These are phyloP conservation scores for Russula earlei DNA, from an alignment of 768 basidiomycete species.

Conservation along the genomic window DNA sequence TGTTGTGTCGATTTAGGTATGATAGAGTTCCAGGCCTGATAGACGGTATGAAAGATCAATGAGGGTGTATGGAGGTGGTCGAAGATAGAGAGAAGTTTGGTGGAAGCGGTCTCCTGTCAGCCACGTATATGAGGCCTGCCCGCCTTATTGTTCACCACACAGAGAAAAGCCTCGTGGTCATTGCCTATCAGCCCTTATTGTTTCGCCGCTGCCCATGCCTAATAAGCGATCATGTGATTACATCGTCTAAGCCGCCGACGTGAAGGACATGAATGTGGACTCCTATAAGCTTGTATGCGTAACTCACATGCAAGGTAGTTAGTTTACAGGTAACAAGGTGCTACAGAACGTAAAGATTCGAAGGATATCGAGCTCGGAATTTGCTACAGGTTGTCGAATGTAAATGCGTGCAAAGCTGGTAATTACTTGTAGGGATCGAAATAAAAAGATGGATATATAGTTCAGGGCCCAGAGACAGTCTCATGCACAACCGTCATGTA, in stretches of 20 bases:
- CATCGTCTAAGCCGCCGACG: not conserved
- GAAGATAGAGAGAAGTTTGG: not conserved
- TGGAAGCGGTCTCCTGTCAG: not conserved
- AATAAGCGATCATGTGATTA: not conserved
- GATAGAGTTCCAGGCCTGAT: too few relatives aligned
- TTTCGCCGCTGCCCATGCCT: not conserved
- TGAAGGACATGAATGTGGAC: too few relatives aligned
- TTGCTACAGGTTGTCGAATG: constrained; percentile 14
- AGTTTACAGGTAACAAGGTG: constrained; percentile 6
- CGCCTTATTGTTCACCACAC: constrained; percentile 5
- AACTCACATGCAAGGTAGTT: not conserved
- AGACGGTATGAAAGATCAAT: not conserved
- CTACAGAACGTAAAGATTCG: constrained; percentile 10
- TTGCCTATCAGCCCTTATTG: constrained; percentile 2
- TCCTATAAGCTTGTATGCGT: not conserved
- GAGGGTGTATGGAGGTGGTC: constrained; percentile 1
- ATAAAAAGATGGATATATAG: not conserved
- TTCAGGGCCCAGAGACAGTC: not conserved
- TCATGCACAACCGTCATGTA: constrained; percentile 20
- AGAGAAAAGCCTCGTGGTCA: not conserved
- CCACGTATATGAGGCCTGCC: constrained; percentile 3
- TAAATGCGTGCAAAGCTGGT: not conserved
- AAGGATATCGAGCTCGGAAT: constrained; percentile 2
- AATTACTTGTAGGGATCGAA: not conserved
- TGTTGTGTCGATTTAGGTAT: too few relatives aligned